phyloP scores from a whole-genome alignment of 2,329 filamentous ascomycete species.

The Ceratocystis ficicola region DNA sequence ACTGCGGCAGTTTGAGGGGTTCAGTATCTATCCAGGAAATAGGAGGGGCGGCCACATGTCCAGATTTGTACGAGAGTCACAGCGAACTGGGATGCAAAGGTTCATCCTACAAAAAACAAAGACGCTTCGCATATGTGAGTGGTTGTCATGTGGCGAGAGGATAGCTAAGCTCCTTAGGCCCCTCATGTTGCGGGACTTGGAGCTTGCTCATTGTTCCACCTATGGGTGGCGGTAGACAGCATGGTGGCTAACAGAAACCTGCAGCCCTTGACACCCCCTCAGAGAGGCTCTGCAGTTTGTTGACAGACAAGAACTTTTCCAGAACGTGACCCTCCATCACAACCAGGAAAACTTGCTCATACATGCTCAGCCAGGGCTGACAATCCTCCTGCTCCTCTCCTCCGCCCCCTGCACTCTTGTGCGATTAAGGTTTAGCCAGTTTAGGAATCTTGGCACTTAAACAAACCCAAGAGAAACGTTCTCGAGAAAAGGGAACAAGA shows the following conservation, averaged over 20 bases:
- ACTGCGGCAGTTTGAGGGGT: background rate
- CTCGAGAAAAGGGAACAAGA: background rate
- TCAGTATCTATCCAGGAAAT: background rate
- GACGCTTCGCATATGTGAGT: no score
- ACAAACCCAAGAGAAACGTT: constrained; percentile 6
- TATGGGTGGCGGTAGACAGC: no score
- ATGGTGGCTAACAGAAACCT: no score
- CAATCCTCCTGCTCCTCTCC: background rate
- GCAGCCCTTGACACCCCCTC: background rate
- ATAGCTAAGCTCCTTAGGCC: no score
- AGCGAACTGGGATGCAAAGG: no score
- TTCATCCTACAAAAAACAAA: no score
- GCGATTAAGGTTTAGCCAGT: constrained; percentile 13
- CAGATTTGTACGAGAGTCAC: no score
- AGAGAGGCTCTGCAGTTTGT: background rate
- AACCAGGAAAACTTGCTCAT: constrained; percentile 16
- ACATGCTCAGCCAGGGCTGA: constrained; percentile 10
- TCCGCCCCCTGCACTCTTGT: background rate
- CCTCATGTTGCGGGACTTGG: no score
- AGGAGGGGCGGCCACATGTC: no score
- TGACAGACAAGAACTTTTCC: background rate
- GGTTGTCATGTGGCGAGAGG: no score
- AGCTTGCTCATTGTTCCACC: no score
- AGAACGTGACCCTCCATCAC: background rate
- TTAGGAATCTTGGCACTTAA: constrained; percentile 4